Percentiles rank a stretch among this genome's conserved stretches.
Conservation (phyloP, 495 filamentous ascomycete genomes). For the Talaromyces trachyspermus region DNA sequence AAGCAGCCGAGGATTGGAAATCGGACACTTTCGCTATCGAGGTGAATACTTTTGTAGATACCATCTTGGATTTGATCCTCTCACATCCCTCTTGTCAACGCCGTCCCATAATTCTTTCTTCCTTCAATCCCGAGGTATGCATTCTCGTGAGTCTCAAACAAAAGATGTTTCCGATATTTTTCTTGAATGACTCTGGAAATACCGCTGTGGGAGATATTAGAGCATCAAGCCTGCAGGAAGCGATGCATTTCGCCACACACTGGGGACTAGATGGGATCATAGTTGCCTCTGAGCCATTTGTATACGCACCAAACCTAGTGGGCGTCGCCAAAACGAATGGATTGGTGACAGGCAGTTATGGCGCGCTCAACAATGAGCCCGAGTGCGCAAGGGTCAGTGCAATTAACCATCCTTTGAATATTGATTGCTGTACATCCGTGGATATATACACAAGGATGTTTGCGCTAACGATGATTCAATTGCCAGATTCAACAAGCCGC, state of each 20-base stretch:
- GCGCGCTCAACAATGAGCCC: constrained; percentile 25
- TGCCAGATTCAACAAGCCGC: no score
- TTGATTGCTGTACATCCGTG: no score
- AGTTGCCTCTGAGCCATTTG: constrained; percentile 24
- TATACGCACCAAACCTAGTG: constrained; percentile 28
- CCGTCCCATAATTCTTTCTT: constrained; percentile 31
- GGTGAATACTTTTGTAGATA: constrained; percentile 35
- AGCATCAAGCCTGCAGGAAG: constrained; percentile 27
- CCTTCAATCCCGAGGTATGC: constrained; percentile 38
- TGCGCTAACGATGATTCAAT: no score
- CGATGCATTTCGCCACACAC: constrained; percentile 27
- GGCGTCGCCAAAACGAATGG: constrained; percentile 19
- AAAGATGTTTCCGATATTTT: constrained; percentile 30
- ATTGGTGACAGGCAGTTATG: constrained; percentile 24
- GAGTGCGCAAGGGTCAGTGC: constrained; percentile 13
- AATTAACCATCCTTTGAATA: no score
- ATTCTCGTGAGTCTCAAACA: constrained; percentile 34
- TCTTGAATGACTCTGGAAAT: constrained; percentile 30
- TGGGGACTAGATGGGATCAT: constrained; percentile 32
- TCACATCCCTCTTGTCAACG: constrained; percentile 7
- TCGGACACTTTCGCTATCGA: constrained; percentile 29
- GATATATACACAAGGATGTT: no score
- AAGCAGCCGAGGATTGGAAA: constrained; percentile 30
- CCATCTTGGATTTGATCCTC: constrained; percentile 23
- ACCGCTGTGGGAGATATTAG: constrained; percentile 18